Evolutionary conservation across 1,284 basidiomycete genomes (phyloP).

Genomic region (Leccinum pallidistipes): DNA sequence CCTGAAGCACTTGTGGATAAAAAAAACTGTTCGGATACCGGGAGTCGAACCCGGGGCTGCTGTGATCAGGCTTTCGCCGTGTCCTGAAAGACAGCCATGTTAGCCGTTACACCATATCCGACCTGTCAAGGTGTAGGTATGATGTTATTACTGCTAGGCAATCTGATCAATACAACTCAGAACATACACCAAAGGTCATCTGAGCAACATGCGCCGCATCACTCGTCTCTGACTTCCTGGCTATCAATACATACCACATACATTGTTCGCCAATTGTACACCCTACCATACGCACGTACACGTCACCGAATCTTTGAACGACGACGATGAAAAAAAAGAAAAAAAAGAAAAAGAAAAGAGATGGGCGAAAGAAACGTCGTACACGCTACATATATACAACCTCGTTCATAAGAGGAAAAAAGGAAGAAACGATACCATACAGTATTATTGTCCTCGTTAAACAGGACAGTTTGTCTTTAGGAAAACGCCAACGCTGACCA

Average conservation of each 20-base stretch:
- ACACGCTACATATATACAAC: neutral
- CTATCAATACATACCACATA: too few relatives aligned
- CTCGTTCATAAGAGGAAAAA: neutral
- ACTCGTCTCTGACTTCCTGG: too few relatives aligned
- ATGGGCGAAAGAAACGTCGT: neutral
- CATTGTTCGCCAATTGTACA: constrained; percentile 3
- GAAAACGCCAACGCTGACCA: constrained; percentile 70
- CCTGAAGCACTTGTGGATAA: too few relatives aligned
- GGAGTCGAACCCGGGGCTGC: constrained; percentile 40
- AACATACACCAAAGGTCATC: too few relatives aligned
- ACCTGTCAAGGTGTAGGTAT: neutral
- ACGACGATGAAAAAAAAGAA: neutral
- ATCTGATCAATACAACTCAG: too few relatives aligned
- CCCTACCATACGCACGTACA: constrained; percentile 8
- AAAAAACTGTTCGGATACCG: constrained; percentile 36
- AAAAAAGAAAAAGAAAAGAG: neutral
- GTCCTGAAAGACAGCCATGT: constrained; percentile 38
- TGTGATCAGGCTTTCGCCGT: constrained; percentile 21
- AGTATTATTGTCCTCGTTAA: neutral
- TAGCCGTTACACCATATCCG: constrained; percentile 40
- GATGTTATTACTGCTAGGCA: neutral
- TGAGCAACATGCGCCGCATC: too few relatives aligned
- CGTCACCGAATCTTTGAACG: constrained; percentile 2
- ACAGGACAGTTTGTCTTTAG: constrained; percentile 27
- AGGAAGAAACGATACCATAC: neutral